Evolutionary conservation across 495 filamentous ascomycete genomes (phyloP), one percentile per base, ranked within the genome.

Genomic region (Wilcoxina mikolae): DNA sequence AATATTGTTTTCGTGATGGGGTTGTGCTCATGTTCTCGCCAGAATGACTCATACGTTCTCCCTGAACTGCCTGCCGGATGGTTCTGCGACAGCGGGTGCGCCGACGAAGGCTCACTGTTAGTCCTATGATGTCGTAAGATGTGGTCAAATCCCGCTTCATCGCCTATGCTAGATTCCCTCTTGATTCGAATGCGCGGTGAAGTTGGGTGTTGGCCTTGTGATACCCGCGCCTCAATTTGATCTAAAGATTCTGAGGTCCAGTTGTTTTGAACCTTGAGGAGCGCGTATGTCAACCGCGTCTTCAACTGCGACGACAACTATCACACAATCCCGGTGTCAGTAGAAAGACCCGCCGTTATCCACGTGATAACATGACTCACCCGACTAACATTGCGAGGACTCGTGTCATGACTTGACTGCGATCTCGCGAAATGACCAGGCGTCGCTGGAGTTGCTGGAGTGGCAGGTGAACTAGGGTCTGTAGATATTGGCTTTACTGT

Each of bases 181-280:
- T 65, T 65, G 57, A 65, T 55, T 51, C 56, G 44, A 56, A 62
- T 17, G 48, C 47, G 55, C 60, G 58, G 60, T 17, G 71, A 68
- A 17, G 68, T 66, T 27, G 59, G 58, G 35, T 68, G 69, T 43
- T 75, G 62, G n/a, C 62, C 55, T 53, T 61, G 72, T 5, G 74
- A 70, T 39, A 76, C 65, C 15, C 73, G 69, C 31, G 71, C 62
- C 50, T 81, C 74, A 33, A 77, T 64, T 56, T 81, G 72, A 42
- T 70, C 70, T 31, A 76, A 58, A 26, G 66, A 73, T 52, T 72
- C 73, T 28, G 73, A 72, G 62, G 81, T 74, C 68, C 80, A 78
- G 51, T 77, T 79, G 59, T 85, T 78, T 68, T 86, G 77, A 26
- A 86, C 73, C 61, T 84, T 85, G 56, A 82, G 72, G 53, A 81